Conservation (phyloP, 192 early-diverging fungal genomes). For the Coemansia sp. region DNA sequence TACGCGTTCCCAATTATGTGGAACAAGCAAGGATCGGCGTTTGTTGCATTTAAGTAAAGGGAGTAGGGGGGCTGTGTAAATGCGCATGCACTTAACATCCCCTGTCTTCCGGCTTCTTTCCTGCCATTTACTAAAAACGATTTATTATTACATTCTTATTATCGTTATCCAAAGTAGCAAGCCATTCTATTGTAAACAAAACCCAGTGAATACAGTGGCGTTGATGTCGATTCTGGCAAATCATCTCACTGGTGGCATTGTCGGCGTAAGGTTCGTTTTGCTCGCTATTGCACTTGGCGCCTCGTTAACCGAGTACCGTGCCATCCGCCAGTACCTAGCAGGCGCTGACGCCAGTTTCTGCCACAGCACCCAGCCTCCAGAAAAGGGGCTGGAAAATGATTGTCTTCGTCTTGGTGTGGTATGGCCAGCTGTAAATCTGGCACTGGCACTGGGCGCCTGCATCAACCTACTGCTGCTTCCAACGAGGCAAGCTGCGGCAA, state of each 20-base stretch:
- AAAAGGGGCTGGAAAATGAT: constrained; percentile 22
- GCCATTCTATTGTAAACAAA: background rate
- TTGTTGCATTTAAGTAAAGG: background rate
- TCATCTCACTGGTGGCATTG: no score
- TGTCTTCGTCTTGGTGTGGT: constrained; percentile 39
- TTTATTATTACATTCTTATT: background rate
- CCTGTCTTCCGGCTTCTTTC: background rate
- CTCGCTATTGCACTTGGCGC: background rate
- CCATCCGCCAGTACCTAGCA: constrained; percentile 2
- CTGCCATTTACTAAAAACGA: no score
- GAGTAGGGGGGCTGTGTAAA: background rate
- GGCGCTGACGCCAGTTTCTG: background rate
- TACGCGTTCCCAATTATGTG: background rate
- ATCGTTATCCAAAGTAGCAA: background rate
- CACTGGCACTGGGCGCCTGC: constrained; percentile 7
- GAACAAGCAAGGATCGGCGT: background rate
- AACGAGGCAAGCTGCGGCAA: background rate
- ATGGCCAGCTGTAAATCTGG: constrained; percentile 31
- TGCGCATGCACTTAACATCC: background rate
- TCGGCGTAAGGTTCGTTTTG: background rate
- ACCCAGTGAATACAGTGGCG: background rate
- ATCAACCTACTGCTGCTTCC: constrained; percentile 7
- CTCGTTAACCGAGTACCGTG: background rate
- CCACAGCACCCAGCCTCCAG: background rate
- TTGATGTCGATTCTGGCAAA: background rate